Conservation (phyloP, 805 yeast genomes). For the Metschnikowia cubensis region DNA sequence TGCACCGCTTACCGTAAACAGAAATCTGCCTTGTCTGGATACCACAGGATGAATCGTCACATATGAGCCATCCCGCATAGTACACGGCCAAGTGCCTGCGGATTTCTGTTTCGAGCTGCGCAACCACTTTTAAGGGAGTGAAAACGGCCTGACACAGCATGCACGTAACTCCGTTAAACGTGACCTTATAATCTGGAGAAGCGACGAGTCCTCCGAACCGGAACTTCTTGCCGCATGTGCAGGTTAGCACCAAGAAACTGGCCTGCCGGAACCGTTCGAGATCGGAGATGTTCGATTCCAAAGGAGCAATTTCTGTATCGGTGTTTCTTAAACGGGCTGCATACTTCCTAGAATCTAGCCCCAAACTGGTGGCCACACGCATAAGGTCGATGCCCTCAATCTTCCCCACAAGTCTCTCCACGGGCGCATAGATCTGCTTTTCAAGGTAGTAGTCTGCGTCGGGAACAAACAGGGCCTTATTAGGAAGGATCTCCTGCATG, state of each 20-base stretch:
- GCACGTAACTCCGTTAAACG: conserved; percentile 71
- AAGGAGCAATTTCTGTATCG: conserved; percentile 57
- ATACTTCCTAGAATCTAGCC: conserved; percentile 68
- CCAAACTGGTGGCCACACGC: conserved; percentile 71
- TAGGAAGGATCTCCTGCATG: conserved; percentile 62
- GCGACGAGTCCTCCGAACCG: conserved; percentile 71
- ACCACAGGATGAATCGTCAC: conserved; percentile 85
- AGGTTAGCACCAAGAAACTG: conserved; percentile 50
- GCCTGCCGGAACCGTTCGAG: conserved; percentile 74
- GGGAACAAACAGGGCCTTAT: conserved; percentile 50
- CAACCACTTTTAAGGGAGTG: conserved; percentile 50
- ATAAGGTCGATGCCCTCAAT: conserved; percentile 84
- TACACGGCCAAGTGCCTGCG: conserved; percentile 68
- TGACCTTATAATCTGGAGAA: conserved; percentile 56
- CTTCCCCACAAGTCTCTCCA: conserved; percentile 78
- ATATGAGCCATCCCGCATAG: conserved; percentile 80
- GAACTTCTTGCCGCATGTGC: conserved; percentile 61
- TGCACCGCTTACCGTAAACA: conserved; percentile 84
- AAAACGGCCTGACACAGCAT: conserved; percentile 52
- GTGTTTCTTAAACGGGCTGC: conserved; percentile 40
- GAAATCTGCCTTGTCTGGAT: conserved; percentile 77
- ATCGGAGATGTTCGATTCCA: conserved; percentile 79
- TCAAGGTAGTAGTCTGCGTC: conserved; percentile 80
- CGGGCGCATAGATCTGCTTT: conserved; percentile 86
- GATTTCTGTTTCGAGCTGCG: conserved; percentile 72